Percentiles rank a stretch among this genome's conserved stretches.
Conservation (phyloP, 805 yeast genomes). For the Starmerella ratchasimensis region DNA sequence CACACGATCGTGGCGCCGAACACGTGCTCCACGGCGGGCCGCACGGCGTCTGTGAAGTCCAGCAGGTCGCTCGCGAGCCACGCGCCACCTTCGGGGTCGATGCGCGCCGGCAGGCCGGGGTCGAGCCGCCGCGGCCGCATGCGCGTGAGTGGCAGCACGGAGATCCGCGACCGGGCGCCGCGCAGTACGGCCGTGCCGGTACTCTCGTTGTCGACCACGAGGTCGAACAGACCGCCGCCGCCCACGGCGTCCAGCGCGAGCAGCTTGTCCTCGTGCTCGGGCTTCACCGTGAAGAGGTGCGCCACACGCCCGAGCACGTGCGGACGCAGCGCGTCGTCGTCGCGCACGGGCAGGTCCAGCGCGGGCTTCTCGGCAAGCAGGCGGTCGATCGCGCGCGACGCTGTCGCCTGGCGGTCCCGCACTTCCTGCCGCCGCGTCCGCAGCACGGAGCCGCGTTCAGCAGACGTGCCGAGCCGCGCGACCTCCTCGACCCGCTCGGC, state of each 20-base stretch:
- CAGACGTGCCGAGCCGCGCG: neutral
- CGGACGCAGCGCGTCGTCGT: slow-evolving; percentile 35
- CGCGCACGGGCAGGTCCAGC: slow-evolving; percentile 31
- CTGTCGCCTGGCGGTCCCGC: slow-evolving; percentile 8
- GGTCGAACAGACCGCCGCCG: slow-evolving; percentile 78
- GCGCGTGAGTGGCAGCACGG: slow-evolving; percentile 83
- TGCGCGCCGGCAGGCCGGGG: slow-evolving; percentile 40
- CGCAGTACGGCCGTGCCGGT: slow-evolving; percentile 77
- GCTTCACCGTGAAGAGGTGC: slow-evolving; percentile 55
- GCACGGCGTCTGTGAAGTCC: slow-evolving; percentile 55
- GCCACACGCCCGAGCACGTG: slow-evolving; percentile 82
- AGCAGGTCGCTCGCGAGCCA: slow-evolving; percentile 78
- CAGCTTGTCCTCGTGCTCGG: slow-evolving; percentile 45
- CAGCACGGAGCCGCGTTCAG: slow-evolving; percentile 2
- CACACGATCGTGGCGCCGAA: slow-evolving; percentile 88
- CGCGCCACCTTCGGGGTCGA: slow-evolving; percentile 66
- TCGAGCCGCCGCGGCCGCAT: slow-evolving; percentile 50
- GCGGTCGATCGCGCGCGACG: slow-evolving; percentile 7
- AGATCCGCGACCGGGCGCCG: slow-evolving; percentile 69
- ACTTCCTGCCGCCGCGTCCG: neutral
- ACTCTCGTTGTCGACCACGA: slow-evolving; percentile 76
- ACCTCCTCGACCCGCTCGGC: neutral
- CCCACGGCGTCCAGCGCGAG: slow-evolving; percentile 87
- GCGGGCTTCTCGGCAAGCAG: slow-evolving; percentile 11
- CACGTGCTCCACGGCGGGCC: slow-evolving; percentile 76